A percentile compares a stretch with the other conserved stretches of the same genome.
These are phyloP conservation scores for Tolypocladium sp. DNA, from an alignment of 2,329 filamentous ascomycete species.

Conservation along the genomic window DNA sequence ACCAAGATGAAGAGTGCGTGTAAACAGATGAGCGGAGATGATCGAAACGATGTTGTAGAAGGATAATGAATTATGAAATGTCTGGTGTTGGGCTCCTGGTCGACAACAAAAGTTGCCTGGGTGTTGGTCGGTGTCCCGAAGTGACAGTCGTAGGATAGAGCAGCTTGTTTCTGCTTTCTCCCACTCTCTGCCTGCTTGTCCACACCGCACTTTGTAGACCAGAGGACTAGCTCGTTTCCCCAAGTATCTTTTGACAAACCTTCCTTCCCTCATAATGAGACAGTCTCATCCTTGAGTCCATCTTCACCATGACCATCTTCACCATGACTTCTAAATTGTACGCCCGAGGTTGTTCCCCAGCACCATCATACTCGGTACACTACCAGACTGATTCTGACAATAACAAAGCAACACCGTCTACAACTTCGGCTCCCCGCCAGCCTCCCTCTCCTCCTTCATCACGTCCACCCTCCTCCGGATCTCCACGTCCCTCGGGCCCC, in stretches of 20 bases:
- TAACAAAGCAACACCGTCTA: neutral
- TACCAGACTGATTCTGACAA: neutral
- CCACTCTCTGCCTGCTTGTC: neutral
- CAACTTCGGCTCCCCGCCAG: neutral
- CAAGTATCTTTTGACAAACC: neutral
- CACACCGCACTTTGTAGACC: neutral
- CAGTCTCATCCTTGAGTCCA: neutral
- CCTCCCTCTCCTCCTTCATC: slow-evolving; percentile 32
- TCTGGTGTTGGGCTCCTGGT: neutral
- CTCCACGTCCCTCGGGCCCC: slow-evolving; percentile 43
- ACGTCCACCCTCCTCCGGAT: slow-evolving; percentile 41
- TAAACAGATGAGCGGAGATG: too few relatives aligned
- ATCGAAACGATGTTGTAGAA: too few relatives aligned
- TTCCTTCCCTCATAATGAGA: accelerated
- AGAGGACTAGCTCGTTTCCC: neutral
- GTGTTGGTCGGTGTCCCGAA: too few relatives aligned
- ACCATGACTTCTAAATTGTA: neutral
- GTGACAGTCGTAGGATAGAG: neutral
- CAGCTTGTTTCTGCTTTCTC: neutral
- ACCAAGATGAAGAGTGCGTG: neutral
- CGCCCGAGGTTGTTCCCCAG: neutral
- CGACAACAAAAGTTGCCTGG: neutral
- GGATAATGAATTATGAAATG: too few relatives aligned
- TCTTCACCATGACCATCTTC: too few relatives aligned
- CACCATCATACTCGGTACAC: neutral